Percentiles rank a stretch among this genome's conserved stretches.
Evolutionary conservation across 306 rosid genomes (phyloP).

Genomic region (Ammopiptanthus mongolicus): DNA sequence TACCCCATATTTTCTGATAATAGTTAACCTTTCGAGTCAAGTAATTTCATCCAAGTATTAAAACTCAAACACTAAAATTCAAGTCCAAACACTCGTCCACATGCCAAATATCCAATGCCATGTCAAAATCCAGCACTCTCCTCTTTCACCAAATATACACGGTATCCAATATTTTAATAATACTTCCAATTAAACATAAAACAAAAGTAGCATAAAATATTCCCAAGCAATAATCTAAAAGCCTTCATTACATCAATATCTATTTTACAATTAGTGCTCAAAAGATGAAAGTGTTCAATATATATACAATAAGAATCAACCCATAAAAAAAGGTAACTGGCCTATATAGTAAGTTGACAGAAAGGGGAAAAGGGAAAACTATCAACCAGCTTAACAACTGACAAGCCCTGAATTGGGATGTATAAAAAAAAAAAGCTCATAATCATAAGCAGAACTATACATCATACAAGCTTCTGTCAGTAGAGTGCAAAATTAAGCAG

Average conservation of each 20-base stretch:
- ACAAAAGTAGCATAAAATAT: neutral
- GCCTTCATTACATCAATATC: neutral
- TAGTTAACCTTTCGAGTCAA: too few species aligned
- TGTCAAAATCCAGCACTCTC: neutral
- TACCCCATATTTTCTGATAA: neutral
- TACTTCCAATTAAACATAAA: neutral
- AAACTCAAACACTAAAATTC: neutral
- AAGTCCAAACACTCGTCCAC: too few species aligned
- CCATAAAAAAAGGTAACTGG: neutral
- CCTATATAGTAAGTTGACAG: neutral
- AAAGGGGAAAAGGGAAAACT: neutral
- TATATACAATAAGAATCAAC: constrained; percentile 24
- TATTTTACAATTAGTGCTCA: constrained; percentile 14
- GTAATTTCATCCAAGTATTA: too few species aligned
- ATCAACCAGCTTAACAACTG: neutral
- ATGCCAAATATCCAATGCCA: too few species aligned
- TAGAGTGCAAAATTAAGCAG: constrained; percentile 23
- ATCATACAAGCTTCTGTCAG: constrained; percentile 15
- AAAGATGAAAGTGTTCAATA: neutral
- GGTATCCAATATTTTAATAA: neutral
- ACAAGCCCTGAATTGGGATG: constrained; percentile 5
- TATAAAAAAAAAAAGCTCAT: constrained; percentile 15
- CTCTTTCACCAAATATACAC: neutral
- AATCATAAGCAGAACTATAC: constrained; percentile 16
- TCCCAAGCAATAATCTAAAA: neutral